These are phyloP conservation scores for Podila minutissima DNA, from an alignment of 192 early-diverging fungal species.

Conservation along the genomic window DNA sequence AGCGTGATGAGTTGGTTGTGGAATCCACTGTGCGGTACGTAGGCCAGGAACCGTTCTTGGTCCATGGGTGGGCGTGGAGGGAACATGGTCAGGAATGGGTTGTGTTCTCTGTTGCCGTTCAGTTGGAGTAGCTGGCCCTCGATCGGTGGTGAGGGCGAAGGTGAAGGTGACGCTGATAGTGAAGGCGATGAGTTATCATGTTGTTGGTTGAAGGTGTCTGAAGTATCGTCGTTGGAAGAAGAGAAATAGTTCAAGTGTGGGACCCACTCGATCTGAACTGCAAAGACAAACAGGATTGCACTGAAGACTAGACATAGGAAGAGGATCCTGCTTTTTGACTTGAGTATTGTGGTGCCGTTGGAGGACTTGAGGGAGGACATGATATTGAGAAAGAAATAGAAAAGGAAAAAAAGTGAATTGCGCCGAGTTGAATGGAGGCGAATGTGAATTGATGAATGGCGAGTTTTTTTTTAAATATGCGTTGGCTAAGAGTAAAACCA, in stretches of 20 bases:
- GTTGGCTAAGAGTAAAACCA: background rate
- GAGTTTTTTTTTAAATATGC: background rate
- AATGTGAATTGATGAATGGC: background rate
- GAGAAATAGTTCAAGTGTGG: conserved; percentile 27
- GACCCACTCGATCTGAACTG: conserved; percentile 37
- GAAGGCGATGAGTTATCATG: background rate
- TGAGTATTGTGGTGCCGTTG: conserved; percentile 7
- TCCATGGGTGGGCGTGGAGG: conserved; percentile 22
- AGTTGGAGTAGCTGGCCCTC: conserved; percentile 1
- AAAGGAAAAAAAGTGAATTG: background rate
- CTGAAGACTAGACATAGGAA: conserved; percentile 20
- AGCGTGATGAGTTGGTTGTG: conserved; percentile 59
- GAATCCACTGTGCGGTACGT: conserved; percentile 63
- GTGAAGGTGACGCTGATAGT: background rate
- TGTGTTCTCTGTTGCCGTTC: conserved; percentile 25
- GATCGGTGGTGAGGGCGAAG: background rate
- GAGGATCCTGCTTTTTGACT: conserved; percentile 13
- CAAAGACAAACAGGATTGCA: conserved; percentile 23
- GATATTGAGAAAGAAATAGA: background rate
- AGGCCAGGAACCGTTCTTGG: conserved; percentile 56
- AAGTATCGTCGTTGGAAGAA: background rate
- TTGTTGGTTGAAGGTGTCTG: background rate
- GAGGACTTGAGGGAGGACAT: background rate
- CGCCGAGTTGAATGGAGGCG: background rate
- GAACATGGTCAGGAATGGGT: conserved; percentile 46